Percentiles rank a stretch among this genome's conserved stretches.
phyloP scores from a whole-genome alignment of 768 basidiomycete genomes.

The Naganishia kalamii region DNA sequence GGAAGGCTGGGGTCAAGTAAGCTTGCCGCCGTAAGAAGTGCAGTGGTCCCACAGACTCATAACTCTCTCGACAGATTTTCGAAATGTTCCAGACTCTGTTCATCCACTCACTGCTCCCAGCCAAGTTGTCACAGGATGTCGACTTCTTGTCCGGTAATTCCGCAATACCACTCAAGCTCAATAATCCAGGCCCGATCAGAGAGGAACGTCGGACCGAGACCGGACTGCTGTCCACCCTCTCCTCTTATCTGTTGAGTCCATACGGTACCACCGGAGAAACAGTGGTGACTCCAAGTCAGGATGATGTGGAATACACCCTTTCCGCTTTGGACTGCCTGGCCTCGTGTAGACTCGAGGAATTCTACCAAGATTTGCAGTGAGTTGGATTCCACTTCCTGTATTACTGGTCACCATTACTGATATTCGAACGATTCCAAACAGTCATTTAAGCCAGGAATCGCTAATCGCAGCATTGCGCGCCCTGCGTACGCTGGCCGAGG shows the following conservation, averaged over 20 bases:
- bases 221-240: constrained; percentile 86
- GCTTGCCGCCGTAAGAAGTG: constrained; percentile 21
- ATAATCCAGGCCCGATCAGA: constrained; percentile 56
- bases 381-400: constrained; percentile 40
- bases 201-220: constrained; percentile 59
- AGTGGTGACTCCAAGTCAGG: constrained; percentile 78
- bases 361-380: constrained; percentile 88
- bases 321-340: constrained; percentile 92
- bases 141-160: constrained; percentile 94
- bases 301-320: constrained; percentile 84
- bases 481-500: constrained; percentile 81
- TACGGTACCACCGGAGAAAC: constrained; percentile 71
- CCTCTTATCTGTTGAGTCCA: constrained; percentile 93
- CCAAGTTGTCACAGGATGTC: constrained; percentile 89
- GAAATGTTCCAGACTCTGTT: constrained; percentile 98
- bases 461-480: constrained; percentile 77
- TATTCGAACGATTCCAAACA: constrained; percentile 40
- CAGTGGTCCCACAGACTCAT: background rate
- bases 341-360: constrained; percentile 85
- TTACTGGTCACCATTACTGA: background rate
- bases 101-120: constrained; percentile 82
- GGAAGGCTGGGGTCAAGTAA: constrained; percentile 84
- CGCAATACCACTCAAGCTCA: constrained; percentile 80
- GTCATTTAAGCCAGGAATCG: constrained; percentile 71
- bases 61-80: constrained; percentile 61